Evolutionary conservation across 2,329 filamentous ascomycete genomes (phyloP).

Genomic region (Fusarium falciforme): DNA sequence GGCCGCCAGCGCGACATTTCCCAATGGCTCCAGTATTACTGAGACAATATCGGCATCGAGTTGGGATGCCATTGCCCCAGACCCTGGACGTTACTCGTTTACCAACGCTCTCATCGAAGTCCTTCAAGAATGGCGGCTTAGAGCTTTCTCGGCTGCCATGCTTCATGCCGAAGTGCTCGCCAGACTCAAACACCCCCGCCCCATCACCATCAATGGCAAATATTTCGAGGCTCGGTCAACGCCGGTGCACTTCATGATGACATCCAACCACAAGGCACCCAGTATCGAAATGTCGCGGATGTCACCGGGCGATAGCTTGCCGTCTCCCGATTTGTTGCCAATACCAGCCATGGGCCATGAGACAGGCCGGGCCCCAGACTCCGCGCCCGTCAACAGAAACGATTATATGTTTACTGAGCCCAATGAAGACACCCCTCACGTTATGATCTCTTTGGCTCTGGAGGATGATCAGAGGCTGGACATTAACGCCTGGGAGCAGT

Average conservation of each 20-base stretch:
- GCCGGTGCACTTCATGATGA: conserved; percentile 73
- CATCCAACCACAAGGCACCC: conserved; percentile 67
- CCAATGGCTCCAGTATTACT: conserved; percentile 68
- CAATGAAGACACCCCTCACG: conserved; percentile 67
- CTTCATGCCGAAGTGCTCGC: conserved; percentile 70
- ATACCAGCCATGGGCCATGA: conserved; percentile 33
- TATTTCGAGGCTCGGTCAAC: conserved; percentile 69
- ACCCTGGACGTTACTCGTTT: conserved; percentile 70
- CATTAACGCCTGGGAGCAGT: conserved; percentile 69
- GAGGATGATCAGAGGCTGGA: conserved; percentile 68
- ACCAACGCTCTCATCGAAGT: conserved; percentile 70
- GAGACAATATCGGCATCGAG: conserved; percentile 72
- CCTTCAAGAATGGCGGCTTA: conserved; percentile 65
- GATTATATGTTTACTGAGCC: conserved; percentile 55
- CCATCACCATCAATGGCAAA: conserved; percentile 67
- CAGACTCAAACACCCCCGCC: conserved; percentile 69
- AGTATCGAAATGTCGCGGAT: conserved; percentile 66
- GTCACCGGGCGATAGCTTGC: conserved; percentile 39
- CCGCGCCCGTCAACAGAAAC: conserved; percentile 33
- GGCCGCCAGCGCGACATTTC: conserved; percentile 69
- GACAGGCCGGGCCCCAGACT: conserved; percentile 43
- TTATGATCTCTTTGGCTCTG: conserved; percentile 70
- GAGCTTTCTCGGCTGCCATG: conserved; percentile 70
- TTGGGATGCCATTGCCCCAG: conserved; percentile 70
- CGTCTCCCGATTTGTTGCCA: conserved; percentile 35